Percentiles rank a stretch among this genome's conserved stretches.
Evolutionary conservation across 108 stramenopile species (phyloP).

Genomic region (Skeletonema menzelii): DNA sequence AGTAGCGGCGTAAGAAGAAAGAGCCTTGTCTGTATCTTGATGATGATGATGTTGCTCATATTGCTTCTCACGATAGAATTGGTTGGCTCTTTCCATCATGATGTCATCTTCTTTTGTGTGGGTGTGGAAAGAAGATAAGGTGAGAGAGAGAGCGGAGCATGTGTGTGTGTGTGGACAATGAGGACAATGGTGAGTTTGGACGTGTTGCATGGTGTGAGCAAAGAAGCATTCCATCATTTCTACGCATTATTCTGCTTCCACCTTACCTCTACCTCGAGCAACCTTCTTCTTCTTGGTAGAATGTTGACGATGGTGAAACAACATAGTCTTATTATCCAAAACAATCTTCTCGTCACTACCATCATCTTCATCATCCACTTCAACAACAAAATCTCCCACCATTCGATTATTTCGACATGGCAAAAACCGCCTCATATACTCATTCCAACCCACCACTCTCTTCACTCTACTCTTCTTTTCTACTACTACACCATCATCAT

Average conservation of each 20-base stretch:
- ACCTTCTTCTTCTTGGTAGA: too few relatives aligned
- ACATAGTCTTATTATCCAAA: not conserved
- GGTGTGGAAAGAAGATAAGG: too few relatives aligned
- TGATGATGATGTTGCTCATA: constrained; percentile 37
- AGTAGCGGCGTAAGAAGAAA: too few relatives aligned
- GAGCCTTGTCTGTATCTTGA: constrained; percentile 4
- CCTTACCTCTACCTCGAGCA: too few relatives aligned
- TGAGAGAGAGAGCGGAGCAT: too few relatives aligned
- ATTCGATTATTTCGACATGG: not conserved
- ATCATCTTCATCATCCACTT: not conserved
- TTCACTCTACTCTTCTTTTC: not conserved
- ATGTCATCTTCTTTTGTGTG: not conserved
- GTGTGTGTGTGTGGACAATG: too few relatives aligned
- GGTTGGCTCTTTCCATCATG: not conserved
- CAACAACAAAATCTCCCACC: not conserved
- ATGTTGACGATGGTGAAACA: not conserved
- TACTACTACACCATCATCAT: not conserved
- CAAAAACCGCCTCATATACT: not conserved
- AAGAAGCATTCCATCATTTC: too few relatives aligned
- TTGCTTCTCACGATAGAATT: constrained; percentile 17
- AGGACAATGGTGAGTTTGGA: too few relatives aligned
- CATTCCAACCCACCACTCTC: not conserved
- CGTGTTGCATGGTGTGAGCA: too few relatives aligned
- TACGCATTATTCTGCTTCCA: too few relatives aligned
- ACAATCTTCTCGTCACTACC: not conserved